Evolutionary conservation across 805 yeast species (phyloP), one percentile per base, ranked within the genome.

Genomic region (Cephaloascus fragrans): DNA sequence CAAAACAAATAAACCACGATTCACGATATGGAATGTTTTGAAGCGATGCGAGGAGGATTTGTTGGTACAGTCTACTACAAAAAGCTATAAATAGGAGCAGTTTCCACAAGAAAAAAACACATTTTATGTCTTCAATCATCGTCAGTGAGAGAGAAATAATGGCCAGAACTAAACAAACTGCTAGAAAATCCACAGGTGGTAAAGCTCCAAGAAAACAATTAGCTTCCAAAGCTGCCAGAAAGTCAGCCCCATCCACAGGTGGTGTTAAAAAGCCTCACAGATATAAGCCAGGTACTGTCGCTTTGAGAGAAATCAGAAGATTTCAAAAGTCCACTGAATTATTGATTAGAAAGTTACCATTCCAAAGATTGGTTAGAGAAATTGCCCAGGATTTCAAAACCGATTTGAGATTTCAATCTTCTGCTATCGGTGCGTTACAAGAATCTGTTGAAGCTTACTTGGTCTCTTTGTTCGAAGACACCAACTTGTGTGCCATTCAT

Each of bases 361-460:
- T 90, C 83, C 96, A 90, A 66, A 82, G 97, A 75, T 77, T 89
- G 61, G 96, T 89, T 42, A 77, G 96, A 67, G 96, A 89, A 70
- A 86, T 90, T 47, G 95, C 96, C 47, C 90, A 83, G 67, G 96
- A 88, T 63, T 83, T 84, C 78, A 83, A 82, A 73, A 79, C 90
- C 53, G 94, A 84, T 61, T 77, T 88, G 67, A 82, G 96, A 75
- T 90, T 93, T 82, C 97, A 90, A 68, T 84, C 96, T 41, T 84
- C 95, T 50, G 98, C 98, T 50, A 83, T 90, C 50, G 89, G 95
- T 70, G 98, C 98, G 51, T 74, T 90, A 56, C 98, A 90, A 69
- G 98, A 93, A 72, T 89, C 97, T 47, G 96, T 90, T 47, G 98
- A 90, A 75, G 97, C 97, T 58, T 93, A 88, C 77, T 75, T 93